phyloP scores from a whole-genome alignment of 345 rosid genomes.

The Hypericum perforatum region DNA sequence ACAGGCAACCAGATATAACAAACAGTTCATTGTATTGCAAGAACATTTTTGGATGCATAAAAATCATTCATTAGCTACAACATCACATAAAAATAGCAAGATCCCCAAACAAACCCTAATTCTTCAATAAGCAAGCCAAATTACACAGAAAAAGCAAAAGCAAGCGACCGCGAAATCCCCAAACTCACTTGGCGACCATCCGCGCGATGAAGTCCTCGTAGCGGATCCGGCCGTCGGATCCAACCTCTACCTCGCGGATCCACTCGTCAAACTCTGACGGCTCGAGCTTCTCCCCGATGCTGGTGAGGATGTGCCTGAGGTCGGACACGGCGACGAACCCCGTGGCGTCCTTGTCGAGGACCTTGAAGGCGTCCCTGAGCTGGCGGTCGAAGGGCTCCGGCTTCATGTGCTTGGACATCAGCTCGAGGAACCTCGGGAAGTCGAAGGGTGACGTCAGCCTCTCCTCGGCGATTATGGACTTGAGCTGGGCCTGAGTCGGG shows the following conservation, averaged over 20 bases:
- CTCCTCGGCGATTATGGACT: not conserved
- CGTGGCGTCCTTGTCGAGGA: conserved; percentile 1
- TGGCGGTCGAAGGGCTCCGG: conserved; percentile 5
- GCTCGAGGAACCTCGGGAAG: not conserved
- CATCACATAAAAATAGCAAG: no score
- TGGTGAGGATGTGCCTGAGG: not conserved
- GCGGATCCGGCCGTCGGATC: not conserved
- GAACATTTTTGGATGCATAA: no score
- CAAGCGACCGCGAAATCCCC: no score
- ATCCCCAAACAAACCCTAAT: no score
- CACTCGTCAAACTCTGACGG: conserved; percentile 1
- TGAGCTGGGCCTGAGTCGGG: conserved; percentile 1
- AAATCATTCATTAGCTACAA: no score
- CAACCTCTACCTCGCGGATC: conserved; percentile 1
- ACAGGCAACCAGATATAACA: no score
- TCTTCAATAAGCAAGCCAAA: no score
- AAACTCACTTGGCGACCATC: not conserved
- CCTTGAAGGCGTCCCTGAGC: conserved; percentile 5
- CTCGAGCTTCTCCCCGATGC: conserved; percentile 5
- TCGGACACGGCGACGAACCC: conserved; percentile 1
- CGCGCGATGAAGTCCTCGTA: conserved; percentile 3
- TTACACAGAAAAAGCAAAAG: no score
- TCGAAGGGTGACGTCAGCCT: not conserved
- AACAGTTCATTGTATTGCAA: no score
- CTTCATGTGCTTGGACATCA: not conserved